Base-by-base conservation (phyloP, 1,284 basidiomycete species). In the Takashimella koratensis region DNA sequence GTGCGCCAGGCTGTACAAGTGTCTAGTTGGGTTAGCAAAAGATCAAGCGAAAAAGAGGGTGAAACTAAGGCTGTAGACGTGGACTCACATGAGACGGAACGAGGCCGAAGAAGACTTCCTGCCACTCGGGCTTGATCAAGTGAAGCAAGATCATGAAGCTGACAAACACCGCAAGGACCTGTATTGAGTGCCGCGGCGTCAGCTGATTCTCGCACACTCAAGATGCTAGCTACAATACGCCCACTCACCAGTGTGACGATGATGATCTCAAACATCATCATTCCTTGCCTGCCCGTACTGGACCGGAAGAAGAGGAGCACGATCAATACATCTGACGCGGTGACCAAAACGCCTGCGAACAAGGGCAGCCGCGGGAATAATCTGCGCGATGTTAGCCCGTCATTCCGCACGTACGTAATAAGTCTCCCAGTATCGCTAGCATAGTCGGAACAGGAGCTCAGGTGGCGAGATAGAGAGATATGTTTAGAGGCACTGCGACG, bases 91-190 rank as follows among this genome's bases (percentile, higher is more conserved):
- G 84, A 1, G 86, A 86, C 0, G 94, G 94, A 11, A 97, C 65
- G 65, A 84, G 94, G 10, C 94, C 94, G n/a, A 83, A 67, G 71
- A 98, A 95, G 1, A 88, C 87, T 36, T 79, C 76, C 16, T 78
- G 80, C 93, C 92, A 96, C 36, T 85, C 67, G 0, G 94, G 85
- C 43, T 82, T 63, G 21, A 92, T 82, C 67, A 83, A 84, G 25
- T 86, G 81, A 46, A 95, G 84, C 55, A 97, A 83, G 43, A 92
- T 79, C 43, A 84, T 80, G 80, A 96, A 92, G 69, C 87, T 90
- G 16, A 88, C 78, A 23, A 95, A 80, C 0, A 94, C 89, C 1
- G 83, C 82, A 20, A 93, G 65, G 10, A 93, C 88, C 87, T 90
- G 49, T 20, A 20, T 25, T 8, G 19, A 43, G 19, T n/a, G n/a